These are phyloP conservation scores for Coemansia sp. DNA, from an alignment of 192 early-diverging fungal species.

Conservation along the genomic window DNA sequence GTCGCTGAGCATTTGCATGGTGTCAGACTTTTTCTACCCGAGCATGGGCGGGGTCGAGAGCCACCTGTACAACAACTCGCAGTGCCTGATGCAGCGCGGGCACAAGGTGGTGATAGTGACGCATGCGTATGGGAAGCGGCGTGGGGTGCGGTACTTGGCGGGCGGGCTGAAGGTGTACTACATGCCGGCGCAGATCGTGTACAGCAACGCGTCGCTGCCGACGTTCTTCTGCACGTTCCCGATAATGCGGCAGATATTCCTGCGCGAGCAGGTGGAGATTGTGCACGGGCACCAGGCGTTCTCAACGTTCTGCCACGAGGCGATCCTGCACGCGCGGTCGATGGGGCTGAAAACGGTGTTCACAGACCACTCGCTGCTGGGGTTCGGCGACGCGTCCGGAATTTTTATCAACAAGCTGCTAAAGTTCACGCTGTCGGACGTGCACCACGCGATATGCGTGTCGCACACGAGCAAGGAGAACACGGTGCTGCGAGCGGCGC, in stretches of 20 bases:
- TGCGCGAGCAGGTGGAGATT: conserved; percentile 88
- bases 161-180: conserved; percentile 96
- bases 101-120: conserved; percentile 97
- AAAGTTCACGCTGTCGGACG: conserved; percentile 95
- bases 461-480: conserved; percentile 99
- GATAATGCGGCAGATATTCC: conserved; percentile 85
- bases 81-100: conserved; percentile 82
- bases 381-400: conserved; percentile 89
- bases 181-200: conserved; percentile 78
- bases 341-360: conserved; percentile 93
- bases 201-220: conserved; percentile 85
- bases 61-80: conserved; percentile 89
- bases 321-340: conserved; percentile 90
- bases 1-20: conserved; percentile 65
- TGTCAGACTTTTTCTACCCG: conserved; percentile 98
- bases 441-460: conserved; percentile 97
- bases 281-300: conserved; percentile 98
- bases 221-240: conserved; percentile 91
- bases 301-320: conserved; percentile 92
- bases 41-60: conserved; percentile 95
- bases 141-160: conserved; percentile 86
- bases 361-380: conserved; percentile 97
- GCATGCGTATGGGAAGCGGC: conserved; percentile 77
- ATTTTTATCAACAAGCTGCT: conserved; percentile 96
- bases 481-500: conserved; percentile 89